Evolutionary conservation across 2,329 filamentous ascomycete genomes (phyloP), one percentile per base, ranked within the genome.

Genomic region (Colletotrichum liaoningense): DNA sequence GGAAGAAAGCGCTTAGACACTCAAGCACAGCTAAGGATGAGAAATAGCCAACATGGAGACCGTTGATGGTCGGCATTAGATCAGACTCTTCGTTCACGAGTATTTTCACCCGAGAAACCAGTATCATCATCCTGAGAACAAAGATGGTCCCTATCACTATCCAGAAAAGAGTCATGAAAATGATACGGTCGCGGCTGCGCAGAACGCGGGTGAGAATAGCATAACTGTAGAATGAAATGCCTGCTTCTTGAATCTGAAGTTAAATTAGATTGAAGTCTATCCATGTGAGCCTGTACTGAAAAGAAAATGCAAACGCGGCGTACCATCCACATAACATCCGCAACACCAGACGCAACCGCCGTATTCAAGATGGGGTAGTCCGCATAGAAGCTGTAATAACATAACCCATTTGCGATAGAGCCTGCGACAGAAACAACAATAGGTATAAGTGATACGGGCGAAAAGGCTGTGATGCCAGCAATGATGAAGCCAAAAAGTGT

Each of bases 111-210:
- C 42, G 7, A 2, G 42, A 49, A 49, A 49, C 42, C 19, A 49
- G 42, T n/a, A 49, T 49, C 42, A 49, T 49, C 42, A 49, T 49
- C 19, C 42, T 49, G 42, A 91, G 84, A 0, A 86, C 80, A 2
- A 81, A 78, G 42, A 91, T 88, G 14, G 89, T 81, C 1, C 86
- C 81, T 49, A 92, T 82, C 75, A 92, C 89, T 4, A 86, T 87
- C 74, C 90, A 91, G 76, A 91, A 88, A 8, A 91, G 84, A 3
- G 80, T 79, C 46, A 86, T 83, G 69, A 89, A 90, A 7, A 87
- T 80, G 2, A 84, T 79, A 69, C 80, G 79, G 42, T 78, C 77
- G 16, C 76, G 77, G 62, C 85, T 84, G 69, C 84, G 84, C 1
- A 90, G 81, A 19, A 89, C 84, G 38, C 86, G 84, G 14, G 82